phyloP scores from a whole-genome alignment of 768 basidiomycete genomes.

The Pleurotus cornucopiae region DNA sequence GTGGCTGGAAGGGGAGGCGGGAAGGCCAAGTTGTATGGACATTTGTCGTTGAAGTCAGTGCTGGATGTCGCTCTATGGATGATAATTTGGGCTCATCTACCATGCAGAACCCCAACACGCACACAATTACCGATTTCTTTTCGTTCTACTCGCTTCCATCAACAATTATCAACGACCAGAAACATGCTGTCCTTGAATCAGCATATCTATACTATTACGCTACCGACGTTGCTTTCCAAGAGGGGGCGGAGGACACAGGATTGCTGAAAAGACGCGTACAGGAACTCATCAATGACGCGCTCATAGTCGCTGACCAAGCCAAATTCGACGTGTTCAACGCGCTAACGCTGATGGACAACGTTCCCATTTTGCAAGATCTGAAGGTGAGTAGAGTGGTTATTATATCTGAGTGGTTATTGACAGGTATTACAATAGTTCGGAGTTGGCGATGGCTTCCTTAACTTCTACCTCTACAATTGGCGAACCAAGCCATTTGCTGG shows the following conservation, averaged over 20 bases:
- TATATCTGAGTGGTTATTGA: neutral
- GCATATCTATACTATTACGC: conserved; percentile 98
- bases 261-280: conserved; percentile 66
- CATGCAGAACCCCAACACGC: conserved; percentile 73
- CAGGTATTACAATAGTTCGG: conserved; percentile 62
- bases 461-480: conserved; percentile 97
- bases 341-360: conserved; percentile 93
- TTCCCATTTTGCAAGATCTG: conserved; percentile 72
- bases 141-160: conserved; percentile 98
- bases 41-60: conserved; percentile 87
- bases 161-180: conserved; percentile 77
- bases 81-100: neutral
- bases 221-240: conserved; percentile 65
- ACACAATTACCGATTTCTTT: conserved; percentile 90
- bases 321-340: conserved; percentile 97
- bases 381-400: conserved; percentile 50
- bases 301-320: conserved; percentile 76
- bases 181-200: conserved; percentile 75
- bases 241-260: conserved; percentile 56
- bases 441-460: conserved; percentile 85
- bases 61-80: neutral
- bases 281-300: conserved; percentile 71
- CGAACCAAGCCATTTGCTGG: conserved; percentile 79
- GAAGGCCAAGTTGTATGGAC: conserved; percentile 90
- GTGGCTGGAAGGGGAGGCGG: conserved; percentile 37